Evolutionary conservation across 2,329 filamentous ascomycete genomes (phyloP), one percentile per base, ranked within the genome.

Genomic region (Fusarium anguioides): DNA sequence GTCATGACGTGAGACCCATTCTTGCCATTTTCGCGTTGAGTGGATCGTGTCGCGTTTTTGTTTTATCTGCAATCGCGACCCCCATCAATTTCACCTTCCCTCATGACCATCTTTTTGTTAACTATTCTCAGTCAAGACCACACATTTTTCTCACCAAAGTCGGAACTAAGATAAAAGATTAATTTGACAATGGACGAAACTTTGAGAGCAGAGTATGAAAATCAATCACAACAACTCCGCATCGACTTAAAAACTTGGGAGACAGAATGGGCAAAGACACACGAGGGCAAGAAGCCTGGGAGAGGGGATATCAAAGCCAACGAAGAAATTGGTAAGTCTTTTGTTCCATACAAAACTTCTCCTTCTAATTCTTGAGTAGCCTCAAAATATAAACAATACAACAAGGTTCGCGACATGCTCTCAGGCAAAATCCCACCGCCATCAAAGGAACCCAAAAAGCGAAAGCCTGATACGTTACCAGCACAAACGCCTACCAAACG

Each of bases 221-320:
- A 72, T 11, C 81, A 83, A 71, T 84, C 83, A 14, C 81, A 83
- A 66, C 74, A 82, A 47, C 80, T 94, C n/a, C 86, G 90, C n/a
- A 79, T 82, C 35, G 88, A 92, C 64, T 80, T 95, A 45, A 95
- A 95, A 78, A 77, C 78, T 67, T 96, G 91, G 89, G 92, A 96
- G 75, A 87, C 82, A 66, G 80, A 85, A 8, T 95, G 92, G 81
- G 84, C 86, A 8, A 80, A 81, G 23, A 76, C 81, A 17, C 85
- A 94, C 73, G 81, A 80, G 29, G 91, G 91, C 48, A 85, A 83
- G 66, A 94, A 93, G 80, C 89, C 92, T 6, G 82, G 84, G 47
- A 85, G 91, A 57, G 86, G 88, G n/a, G 91, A 93, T 72, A 94
- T 95, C 81, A 94, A 93, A 79, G 83, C 84, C 50, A 88, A 92